phyloP scores from a whole-genome alignment of 306 rosid genomes.

The Malus fusca region DNA sequence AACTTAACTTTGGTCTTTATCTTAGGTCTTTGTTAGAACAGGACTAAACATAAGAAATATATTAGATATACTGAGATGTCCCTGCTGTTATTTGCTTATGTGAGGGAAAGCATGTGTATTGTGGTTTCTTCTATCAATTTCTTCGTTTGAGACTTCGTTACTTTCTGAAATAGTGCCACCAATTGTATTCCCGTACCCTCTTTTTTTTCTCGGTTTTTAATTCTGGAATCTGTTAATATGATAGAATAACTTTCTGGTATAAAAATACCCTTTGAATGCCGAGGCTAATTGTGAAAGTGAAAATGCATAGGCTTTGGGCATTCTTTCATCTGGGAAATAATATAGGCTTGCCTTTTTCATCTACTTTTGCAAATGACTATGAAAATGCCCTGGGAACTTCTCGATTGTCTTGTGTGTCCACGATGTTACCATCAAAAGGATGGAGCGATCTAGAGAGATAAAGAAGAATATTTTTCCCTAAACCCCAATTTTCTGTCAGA shows the following conservation, averaged over 20 bases:
- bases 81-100: background rate
- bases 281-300: background rate
- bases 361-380: background rate
- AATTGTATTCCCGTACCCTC: background rate
- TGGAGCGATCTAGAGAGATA: background rate
- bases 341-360: background rate
- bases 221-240: background rate
- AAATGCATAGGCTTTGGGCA: background rate
- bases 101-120: background rate
- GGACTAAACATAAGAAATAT: no score
- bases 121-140: background rate
- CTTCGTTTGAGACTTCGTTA: background rate
- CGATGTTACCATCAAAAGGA: background rate
- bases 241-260: background rate
- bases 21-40: no score
- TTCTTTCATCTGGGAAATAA: background rate
- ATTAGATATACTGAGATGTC: background rate
- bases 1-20: no score
- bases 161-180: background rate
- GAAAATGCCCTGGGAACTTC: background rate
- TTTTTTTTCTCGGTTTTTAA: background rate
- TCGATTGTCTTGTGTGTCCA: background rate
- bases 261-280: background rate
- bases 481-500: background rate
- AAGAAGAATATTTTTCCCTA: background rate